A percentile compares a stretch with the other conserved stretches of the same genome.
Evolutionary conservation across 2,329 filamentous ascomycete species (phyloP).

Genomic region (Ilyonectria destructans): DNA sequence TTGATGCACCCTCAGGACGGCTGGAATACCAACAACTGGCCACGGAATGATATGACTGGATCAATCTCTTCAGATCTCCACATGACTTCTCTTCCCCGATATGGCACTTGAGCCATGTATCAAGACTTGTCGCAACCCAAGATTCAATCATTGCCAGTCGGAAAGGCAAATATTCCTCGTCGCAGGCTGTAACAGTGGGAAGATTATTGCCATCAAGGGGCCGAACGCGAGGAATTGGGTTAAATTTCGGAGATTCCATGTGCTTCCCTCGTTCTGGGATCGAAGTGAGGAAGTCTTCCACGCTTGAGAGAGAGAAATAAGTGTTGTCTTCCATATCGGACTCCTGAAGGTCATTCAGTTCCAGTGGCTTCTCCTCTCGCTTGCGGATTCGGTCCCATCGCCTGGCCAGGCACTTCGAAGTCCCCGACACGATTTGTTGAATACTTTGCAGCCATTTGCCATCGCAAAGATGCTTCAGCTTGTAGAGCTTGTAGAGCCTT

Average conservation of each 20-base stretch:
- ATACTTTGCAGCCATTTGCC: slow-evolving; percentile 29
- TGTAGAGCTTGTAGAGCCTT: slow-evolving; percentile 20
- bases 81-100: slow-evolving; percentile 47
- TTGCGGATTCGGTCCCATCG: slow-evolving; percentile 32
- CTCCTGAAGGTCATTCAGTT: slow-evolving; percentile 1
- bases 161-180: slow-evolving; percentile 19
- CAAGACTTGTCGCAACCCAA: slow-evolving; percentile 63
- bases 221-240: slow-evolving; percentile 26
- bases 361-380: not conserved
- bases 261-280: slow-evolving; percentile 9
- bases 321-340: slow-evolving; percentile 21
- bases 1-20: slow-evolving; percentile 64
- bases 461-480: not conserved
- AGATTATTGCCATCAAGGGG: not conserved
- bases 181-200: not conserved
- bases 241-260: not conserved
- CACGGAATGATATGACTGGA: slow-evolving; percentile 54
- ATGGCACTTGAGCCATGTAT: slow-evolving; percentile 56
- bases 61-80: slow-evolving; percentile 48
- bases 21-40: slow-evolving; percentile 54
- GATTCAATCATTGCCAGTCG: slow-evolving; percentile 61
- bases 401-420: slow-evolving; percentile 1
- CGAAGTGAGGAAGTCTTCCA: slow-evolving; percentile 33
- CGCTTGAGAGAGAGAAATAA: slow-evolving; percentile 21
- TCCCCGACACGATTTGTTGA: slow-evolving; percentile 5